phyloP scores from a whole-genome alignment of 192 early-diverging fungal genomes.

The Dissophora ornata region DNA sequence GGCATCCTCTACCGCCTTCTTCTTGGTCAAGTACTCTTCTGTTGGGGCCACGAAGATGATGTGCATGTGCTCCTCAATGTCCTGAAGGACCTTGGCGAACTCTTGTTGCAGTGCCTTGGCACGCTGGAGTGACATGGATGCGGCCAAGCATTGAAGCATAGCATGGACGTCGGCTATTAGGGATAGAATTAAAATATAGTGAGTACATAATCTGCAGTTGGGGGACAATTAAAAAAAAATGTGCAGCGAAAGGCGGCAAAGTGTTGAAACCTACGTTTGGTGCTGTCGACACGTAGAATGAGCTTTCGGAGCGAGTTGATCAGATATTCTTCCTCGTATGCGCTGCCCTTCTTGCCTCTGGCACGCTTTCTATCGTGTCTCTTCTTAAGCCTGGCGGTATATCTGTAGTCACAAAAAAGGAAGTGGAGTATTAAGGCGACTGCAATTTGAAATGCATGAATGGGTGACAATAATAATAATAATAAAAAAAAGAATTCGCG shows the following conservation, averaged over 20 bases:
- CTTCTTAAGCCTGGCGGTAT: conserved; percentile 77
- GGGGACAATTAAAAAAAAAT: too few species aligned
- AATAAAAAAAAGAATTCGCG: conserved; percentile 3
- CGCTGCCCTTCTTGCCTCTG: conserved; percentile 89
- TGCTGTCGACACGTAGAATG: conserved; percentile 63
- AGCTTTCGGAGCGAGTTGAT: conserved; percentile 75
- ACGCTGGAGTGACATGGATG: conserved; percentile 57
- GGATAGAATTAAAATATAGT: too few species aligned
- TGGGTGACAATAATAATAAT: background rate
- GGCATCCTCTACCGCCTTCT: conserved; percentile 51
- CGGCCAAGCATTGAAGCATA: conserved; percentile 61
- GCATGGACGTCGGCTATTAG: conserved; percentile 64
- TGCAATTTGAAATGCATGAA: too few species aligned
- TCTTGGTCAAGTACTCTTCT: conserved; percentile 47
- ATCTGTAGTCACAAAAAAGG: conserved; percentile 44
- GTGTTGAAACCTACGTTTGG: conserved; percentile 70
- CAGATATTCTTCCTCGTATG: conserved; percentile 92
- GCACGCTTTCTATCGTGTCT: conserved; percentile 81
- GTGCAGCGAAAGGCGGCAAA: too few species aligned
- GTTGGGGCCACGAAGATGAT: conserved; percentile 66
- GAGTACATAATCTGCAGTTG: too few species aligned
- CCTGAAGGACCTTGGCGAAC: conserved; percentile 59
- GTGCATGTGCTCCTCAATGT: conserved; percentile 48
- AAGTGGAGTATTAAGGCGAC: background rate
- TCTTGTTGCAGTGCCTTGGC: conserved; percentile 62